phyloP scores from a whole-genome alignment of 371 early-diverging fungal species.

The Mortierella sp. region DNA sequence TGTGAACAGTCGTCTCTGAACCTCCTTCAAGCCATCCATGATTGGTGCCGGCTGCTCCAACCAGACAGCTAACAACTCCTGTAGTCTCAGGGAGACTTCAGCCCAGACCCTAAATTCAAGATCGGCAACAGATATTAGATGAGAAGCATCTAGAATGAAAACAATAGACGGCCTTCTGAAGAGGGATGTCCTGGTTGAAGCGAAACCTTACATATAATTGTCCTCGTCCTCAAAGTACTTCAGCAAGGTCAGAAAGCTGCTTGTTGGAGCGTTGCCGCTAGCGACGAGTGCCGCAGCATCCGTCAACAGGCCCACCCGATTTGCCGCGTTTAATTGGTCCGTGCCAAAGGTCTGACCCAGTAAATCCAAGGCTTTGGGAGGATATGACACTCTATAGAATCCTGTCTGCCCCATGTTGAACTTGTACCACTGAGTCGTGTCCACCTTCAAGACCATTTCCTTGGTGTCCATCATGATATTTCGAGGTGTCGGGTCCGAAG shows the following conservation, averaged over 20 bases:
- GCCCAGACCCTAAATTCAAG: conserved; percentile 60
- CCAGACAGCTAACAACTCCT: conserved; percentile 57
- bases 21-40: conserved; percentile 54
- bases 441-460: conserved; percentile 45
- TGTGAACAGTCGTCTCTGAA: conserved; percentile 65
- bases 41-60: conserved; percentile 63
- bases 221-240: conserved; percentile 71
- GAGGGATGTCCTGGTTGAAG: no score
- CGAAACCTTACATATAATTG: conserved; percentile 70
- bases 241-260: conserved; percentile 70
- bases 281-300: conserved; percentile 75
- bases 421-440: conserved; percentile 63
- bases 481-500: conserved; percentile 36
- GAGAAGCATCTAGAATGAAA: no score
- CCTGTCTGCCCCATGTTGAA: conserved; percentile 77
- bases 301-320: conserved; percentile 72
- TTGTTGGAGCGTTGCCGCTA: conserved; percentile 68
- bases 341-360: conserved; percentile 58
- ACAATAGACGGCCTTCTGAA: no score
- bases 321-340: conserved; percentile 57
- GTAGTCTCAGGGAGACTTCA: conserved; percentile 60
- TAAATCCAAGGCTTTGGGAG: conserved; percentile 55
- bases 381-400: conserved; percentile 77
- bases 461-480: conserved; percentile 52
- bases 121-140: no score